These are phyloP conservation scores for Sporothrix curviconia DNA, from an alignment of 2,329 filamentous ascomycete genomes.

Conservation along the genomic window DNA sequence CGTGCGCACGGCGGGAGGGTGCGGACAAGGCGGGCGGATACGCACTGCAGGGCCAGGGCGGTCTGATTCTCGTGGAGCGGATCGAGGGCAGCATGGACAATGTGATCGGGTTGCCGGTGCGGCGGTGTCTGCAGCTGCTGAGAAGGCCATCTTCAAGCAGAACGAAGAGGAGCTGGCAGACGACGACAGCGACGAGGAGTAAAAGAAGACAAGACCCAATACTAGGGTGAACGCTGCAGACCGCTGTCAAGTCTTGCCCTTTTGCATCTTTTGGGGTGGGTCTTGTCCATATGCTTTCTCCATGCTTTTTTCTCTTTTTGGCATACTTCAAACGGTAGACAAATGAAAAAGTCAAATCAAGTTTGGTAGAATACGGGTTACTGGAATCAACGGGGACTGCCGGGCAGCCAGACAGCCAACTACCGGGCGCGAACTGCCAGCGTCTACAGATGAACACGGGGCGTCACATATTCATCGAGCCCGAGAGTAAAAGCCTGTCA, in stretches of 20 bases:
- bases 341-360: too few species aligned
- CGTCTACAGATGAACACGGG: conserved; percentile 1
- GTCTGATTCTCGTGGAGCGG: conserved; percentile 78
- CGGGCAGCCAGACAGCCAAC: background rate
- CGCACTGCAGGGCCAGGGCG: conserved; percentile 82
- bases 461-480: background rate
- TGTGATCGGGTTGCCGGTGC: conserved; percentile 82
- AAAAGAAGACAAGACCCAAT: too few species aligned
- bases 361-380: too few species aligned
- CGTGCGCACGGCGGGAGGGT: conserved; percentile 78
- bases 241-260: too few species aligned
- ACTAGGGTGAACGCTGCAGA: too few species aligned
- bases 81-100: conserved; percentile 91
- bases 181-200: conserved; percentile 40
- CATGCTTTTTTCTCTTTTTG: too few species aligned
- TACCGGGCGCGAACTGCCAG: background rate
- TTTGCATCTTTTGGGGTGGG: too few species aligned
- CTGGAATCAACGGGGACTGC: too few species aligned
- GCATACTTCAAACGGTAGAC: too few species aligned
- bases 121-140: conserved; percentile 70
- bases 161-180: conserved; percentile 53
- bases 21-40: conserved; percentile 96
- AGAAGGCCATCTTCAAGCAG: conserved; percentile 76
- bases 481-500: too few species aligned
- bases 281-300: too few species aligned